Evolutionary conservation across 2,329 filamentous ascomycete species (phyloP).

Genomic region (Monilinia aucupariae): DNA sequence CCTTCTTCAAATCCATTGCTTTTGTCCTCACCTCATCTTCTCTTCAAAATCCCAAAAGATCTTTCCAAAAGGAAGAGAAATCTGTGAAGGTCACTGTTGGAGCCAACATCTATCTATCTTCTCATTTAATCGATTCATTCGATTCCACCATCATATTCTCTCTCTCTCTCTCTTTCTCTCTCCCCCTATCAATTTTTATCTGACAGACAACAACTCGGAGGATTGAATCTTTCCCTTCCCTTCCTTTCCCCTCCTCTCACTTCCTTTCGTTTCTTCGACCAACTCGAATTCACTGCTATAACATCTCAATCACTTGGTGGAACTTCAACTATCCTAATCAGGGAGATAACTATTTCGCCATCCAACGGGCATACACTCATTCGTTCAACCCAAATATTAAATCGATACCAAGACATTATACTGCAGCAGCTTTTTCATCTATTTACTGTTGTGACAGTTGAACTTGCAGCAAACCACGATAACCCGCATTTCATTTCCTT

Average conservation of each 20-base stretch:
- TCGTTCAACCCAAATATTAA: neutral
- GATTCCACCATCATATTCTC: neutral
- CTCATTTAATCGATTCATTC: too few species aligned
- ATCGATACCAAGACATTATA: slow-evolving; percentile 12
- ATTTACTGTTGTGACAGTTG: slow-evolving; percentile 7
- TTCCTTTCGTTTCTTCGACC: neutral
- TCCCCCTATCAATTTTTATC: neutral
- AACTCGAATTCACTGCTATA: neutral
- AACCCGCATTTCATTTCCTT: slow-evolving; percentile 13
- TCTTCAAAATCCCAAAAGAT: neutral
- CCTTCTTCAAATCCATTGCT: neutral
- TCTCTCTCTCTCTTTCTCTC: too few species aligned
- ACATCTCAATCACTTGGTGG: slow-evolving; percentile 1
- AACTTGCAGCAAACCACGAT: slow-evolving; percentile 15
- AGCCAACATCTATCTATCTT: neutral
- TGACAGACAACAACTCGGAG: neutral
- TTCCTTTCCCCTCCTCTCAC: neutral
- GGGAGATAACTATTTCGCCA: neutral
- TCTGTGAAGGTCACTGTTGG: neutral
- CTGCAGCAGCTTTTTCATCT: slow-evolving; percentile 7
- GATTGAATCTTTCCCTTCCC: neutral
- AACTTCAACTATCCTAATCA: neutral
- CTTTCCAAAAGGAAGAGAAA: too few species aligned
- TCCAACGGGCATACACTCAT: slow-evolving; percentile 2
- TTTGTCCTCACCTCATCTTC: neutral